Evolutionary conservation across 371 early-diverging fungal genomes (phyloP).

Genomic region (Synchytrium microbalum): DNA sequence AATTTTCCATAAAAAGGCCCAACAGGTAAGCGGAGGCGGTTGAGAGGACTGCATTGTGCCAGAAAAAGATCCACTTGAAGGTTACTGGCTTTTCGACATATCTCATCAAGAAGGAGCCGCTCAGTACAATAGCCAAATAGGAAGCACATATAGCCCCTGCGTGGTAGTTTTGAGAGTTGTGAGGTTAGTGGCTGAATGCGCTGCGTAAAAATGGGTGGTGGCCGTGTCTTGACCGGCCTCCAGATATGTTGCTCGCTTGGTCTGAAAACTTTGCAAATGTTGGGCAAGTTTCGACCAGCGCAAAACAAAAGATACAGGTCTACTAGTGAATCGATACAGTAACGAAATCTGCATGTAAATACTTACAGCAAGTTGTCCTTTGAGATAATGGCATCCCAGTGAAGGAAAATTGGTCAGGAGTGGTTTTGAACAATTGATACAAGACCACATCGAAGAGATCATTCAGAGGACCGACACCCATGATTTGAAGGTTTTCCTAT

Average conservation of each 20-base stretch:
- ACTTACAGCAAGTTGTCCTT: not conserved
- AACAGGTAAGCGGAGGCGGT: not conserved
- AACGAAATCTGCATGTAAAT: too few species aligned
- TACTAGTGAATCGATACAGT: too few species aligned
- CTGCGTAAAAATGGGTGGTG: too few species aligned
- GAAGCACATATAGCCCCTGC: not conserved
- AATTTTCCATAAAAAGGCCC: not conserved
- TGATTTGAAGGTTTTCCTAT: not conserved
- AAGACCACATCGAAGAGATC: not conserved
- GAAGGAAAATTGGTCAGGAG: not conserved
- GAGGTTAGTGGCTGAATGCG: too few species aligned
- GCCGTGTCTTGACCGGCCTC: too few species aligned
- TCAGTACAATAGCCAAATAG: not conserved
- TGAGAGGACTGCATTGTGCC: constrained; percentile 6
- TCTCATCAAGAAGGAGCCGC: not conserved
- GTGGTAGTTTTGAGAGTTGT: too few species aligned
- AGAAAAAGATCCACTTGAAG: constrained; percentile 3
- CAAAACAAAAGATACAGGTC: too few species aligned
- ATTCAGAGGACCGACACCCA: not conserved
- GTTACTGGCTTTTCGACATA: not conserved
- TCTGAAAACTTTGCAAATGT: too few species aligned
- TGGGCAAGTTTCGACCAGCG: too few species aligned
- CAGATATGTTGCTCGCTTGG: too few species aligned
- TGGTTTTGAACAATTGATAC: not conserved
- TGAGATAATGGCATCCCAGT: not conserved